Base-by-base conservation (phyloP, 768 basidiomycete genomes). In the Goffeauzyma gilvescens region DNA sequence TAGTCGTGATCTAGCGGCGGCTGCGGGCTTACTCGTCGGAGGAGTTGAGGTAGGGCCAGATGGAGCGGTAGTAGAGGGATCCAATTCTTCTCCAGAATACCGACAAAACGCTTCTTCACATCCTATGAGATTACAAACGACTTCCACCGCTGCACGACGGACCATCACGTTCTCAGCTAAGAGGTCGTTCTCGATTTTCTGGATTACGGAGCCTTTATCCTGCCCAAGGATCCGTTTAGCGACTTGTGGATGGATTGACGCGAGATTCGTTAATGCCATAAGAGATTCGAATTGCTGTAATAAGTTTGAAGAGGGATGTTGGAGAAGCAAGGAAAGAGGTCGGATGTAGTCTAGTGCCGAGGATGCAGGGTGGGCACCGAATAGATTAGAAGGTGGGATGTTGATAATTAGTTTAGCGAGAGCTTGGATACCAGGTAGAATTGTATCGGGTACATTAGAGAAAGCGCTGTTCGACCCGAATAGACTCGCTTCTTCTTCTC, bases 231-330 rank as follows among this genome's bases (percentile, higher is more conserved):
- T 73, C 34, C 78, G 73, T 15, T 72, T 67, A 2, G 82, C 76
- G 7, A 77, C 61, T 23, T 74, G 72, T 0, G 75, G 66, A 37
- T 72, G 73, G 39, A 82, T 71, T 14, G 86, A 87, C 0, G 90
- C 78, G 32, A 96, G 66, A 59, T 98, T 98, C 6, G 93, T 98
- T 40, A 98, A 69, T 1, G 86, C 89, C 90, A 96, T 95, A 53
- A 89, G 69, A 3, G 77, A 76, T 62, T 98, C 93, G 55, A 98
- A 98, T 30, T 73, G 72, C 56, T 93, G 85, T 5, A 96, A 67
- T 25, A 81, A 71, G 34, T 66, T 76, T 7, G 83, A 73, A 0
- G 74, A 70, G 1, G 74, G 65, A 55, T 80, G 75, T 30, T 74
- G 72, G 18, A 96, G 68, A 42, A 93, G 67, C 22, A 75, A 57